These are phyloP conservation scores for Piper betle DNA, from an alignment of 164 flowering plant species.

Conservation along the genomic window DNA sequence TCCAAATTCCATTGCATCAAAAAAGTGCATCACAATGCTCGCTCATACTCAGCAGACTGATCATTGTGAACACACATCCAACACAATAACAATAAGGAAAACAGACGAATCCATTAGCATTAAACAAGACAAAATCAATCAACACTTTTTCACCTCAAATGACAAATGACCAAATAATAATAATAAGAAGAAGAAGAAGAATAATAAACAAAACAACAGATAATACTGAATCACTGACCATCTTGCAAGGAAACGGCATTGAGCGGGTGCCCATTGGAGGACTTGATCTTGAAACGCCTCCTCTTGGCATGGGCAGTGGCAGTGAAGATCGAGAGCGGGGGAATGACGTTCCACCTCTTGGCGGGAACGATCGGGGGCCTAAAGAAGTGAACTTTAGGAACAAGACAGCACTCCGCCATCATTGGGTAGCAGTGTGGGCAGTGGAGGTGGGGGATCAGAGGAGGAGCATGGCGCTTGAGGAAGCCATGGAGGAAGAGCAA, in stretches of 20 bases:
- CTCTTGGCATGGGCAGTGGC: constrained; percentile 10
- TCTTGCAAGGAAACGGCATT: constrained; percentile 44
- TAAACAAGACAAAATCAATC: too few relatives aligned
- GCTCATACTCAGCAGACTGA: neutral
- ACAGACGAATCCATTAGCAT: too few relatives aligned
- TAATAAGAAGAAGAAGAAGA: too few relatives aligned
- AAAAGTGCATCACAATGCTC: neutral
- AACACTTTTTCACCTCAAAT: too few relatives aligned
- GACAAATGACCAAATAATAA: too few relatives aligned
- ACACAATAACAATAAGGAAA: too few relatives aligned
- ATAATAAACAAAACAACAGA: neutral
- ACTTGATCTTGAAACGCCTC: constrained; percentile 34
- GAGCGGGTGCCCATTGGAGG: constrained; percentile 54
- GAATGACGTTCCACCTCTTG: constrained; percentile 7
- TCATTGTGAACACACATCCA: too few relatives aligned
- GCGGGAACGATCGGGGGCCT: neutral
- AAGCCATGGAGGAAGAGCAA: too few relatives aligned
- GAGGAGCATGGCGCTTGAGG: too few relatives aligned
- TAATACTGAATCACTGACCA: constrained; percentile 29
- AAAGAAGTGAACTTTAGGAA: neutral
- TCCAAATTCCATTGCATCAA: neutral
- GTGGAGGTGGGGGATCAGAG: neutral
- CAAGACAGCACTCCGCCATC: neutral
- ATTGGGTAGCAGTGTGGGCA: neutral
- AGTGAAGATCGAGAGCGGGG: constrained; percentile 19